Conservation (phyloP, 2,329 filamentous ascomycete species). For the Exserohilum turcica region DNA sequence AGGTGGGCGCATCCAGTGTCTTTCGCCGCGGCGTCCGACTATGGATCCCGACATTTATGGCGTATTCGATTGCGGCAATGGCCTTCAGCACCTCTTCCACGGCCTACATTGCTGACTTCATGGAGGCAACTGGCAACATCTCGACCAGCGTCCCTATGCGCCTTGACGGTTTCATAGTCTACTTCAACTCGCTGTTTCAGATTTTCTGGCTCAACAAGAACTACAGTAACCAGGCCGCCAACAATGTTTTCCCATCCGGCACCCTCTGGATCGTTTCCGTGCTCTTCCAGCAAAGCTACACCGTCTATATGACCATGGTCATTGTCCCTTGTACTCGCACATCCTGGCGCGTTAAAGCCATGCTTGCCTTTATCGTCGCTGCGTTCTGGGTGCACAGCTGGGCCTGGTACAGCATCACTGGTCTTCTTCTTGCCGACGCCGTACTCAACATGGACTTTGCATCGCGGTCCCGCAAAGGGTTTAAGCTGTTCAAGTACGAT, state of each 20-base stretch:
- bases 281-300: constrained; percentile 56
- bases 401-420: constrained; percentile 54
- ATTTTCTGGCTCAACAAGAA: constrained; percentile 53
- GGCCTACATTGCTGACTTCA: constrained; percentile 48
- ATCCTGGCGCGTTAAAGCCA: constrained; percentile 50
- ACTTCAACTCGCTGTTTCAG: constrained; percentile 55
- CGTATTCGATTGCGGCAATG: constrained; percentile 48
- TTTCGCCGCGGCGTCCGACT: constrained; percentile 52
- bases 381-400: constrained; percentile 56
- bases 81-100: constrained; percentile 40
- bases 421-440: constrained; percentile 56
- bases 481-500: constrained; percentile 17
- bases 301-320: constrained; percentile 56
- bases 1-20: constrained; percentile 47
- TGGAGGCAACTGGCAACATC: constrained; percentile 44
- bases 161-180: constrained; percentile 49
- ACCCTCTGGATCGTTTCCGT: constrained; percentile 54
- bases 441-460: constrained; percentile 51
- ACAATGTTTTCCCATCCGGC: constrained; percentile 51
- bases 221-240: constrained; percentile 50
- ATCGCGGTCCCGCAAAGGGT: constrained; percentile 23
- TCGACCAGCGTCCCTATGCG: constrained; percentile 43
- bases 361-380: constrained; percentile 49
- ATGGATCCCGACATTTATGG: constrained; percentile 49
- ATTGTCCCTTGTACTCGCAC: constrained; percentile 52